These are phyloP conservation scores for Capronia epimyces DNA, from an alignment of 2,329 filamentous ascomycete genomes.

Conservation along the genomic window DNA sequence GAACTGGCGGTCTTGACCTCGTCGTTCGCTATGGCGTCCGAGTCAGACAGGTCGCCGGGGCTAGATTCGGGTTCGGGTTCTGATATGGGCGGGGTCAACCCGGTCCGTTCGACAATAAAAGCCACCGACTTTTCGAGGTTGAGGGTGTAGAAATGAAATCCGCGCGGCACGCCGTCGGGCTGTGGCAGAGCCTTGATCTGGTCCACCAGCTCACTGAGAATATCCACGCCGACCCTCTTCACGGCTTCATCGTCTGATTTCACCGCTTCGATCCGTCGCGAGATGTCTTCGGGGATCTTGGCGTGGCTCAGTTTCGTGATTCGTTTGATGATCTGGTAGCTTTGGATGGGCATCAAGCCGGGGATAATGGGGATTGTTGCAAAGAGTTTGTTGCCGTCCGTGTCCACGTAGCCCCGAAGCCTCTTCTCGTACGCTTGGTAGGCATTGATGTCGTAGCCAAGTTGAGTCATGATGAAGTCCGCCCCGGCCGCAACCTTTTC, in stretches of 20 bases:
- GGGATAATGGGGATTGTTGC: slow-evolving; percentile 85
- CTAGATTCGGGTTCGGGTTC: slow-evolving; percentile 21
- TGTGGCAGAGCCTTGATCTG: slow-evolving; percentile 63
- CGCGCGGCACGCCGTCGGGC: slow-evolving; percentile 52
- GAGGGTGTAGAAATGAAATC: slow-evolving; percentile 96
- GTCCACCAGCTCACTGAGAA: slow-evolving; percentile 77
- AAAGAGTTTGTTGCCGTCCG: slow-evolving; percentile 54
- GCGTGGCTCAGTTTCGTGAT: slow-evolving; percentile 94
- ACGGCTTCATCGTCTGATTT: slow-evolving; percentile 46
- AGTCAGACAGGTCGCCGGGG: slow-evolving; percentile 38
- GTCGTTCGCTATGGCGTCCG: slow-evolving; percentile 42
- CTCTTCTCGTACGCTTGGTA: slow-evolving; percentile 74
- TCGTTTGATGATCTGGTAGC: slow-evolving; percentile 88
- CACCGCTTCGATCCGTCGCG: slow-evolving; percentile 53
- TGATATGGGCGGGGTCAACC: slow-evolving; percentile 63
- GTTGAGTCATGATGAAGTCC: slow-evolving; percentile 97
- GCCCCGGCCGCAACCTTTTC: slow-evolving; percentile 89
- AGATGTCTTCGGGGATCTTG: slow-evolving; percentile 64
- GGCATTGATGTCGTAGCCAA: slow-evolving; percentile 86
- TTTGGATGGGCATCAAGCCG: slow-evolving; percentile 95
- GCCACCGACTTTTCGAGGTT: slow-evolving; percentile 83
- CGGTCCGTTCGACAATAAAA: slow-evolving; percentile 78
- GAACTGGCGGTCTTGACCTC: slow-evolving; percentile 18
- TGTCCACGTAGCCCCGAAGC: slow-evolving; percentile 74
- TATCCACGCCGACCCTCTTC: slow-evolving; percentile 49